A percentile compares a stretch with the other conserved stretches of the same genome.
Conservation (phyloP, 139 green algal genomes). For the Coelastrella sp. region DNA sequence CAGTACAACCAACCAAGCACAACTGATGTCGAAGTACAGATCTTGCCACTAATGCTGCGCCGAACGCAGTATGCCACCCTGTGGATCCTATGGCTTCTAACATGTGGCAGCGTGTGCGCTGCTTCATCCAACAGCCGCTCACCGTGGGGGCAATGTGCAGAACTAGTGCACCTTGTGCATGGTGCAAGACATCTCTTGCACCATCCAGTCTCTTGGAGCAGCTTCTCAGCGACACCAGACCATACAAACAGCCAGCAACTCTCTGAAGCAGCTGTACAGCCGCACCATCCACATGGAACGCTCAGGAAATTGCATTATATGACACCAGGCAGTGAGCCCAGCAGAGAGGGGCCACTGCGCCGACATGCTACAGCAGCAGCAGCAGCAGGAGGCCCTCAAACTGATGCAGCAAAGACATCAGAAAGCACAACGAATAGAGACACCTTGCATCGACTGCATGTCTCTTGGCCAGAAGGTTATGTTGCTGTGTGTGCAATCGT, state of each 20-base stretch:
- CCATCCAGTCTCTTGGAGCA: not conserved
- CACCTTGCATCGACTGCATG: not conserved
- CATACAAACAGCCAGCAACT: constrained; percentile 25
- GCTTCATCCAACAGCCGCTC: not conserved
- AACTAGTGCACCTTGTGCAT: not conserved
- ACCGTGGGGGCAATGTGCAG: constrained; percentile 1
- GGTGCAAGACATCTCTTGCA: too few relatives aligned
- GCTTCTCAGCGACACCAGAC: not conserved
- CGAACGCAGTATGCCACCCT: not conserved
- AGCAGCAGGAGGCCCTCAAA: constrained; percentile 8
- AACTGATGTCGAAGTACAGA: not conserved
- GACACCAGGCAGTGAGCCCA: constrained; percentile 16
- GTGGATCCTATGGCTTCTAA: constrained; percentile 6
- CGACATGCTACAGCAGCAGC: not conserved
- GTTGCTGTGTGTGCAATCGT: constrained; percentile 53
- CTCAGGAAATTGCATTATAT: constrained; percentile 30
- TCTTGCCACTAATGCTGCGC: not conserved
- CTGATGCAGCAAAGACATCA: not conserved
- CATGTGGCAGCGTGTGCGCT: not conserved
- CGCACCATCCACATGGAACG: too few relatives aligned
- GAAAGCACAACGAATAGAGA: not conserved
- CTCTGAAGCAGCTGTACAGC: too few relatives aligned
- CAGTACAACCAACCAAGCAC: not conserved
- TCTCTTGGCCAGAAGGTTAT: constrained; percentile 44
- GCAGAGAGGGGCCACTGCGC: not conserved